Percentiles rank a stretch among this genome's conserved stretches.
phyloP scores from a whole-genome alignment of 2,329 filamentous ascomycete species.

The Monosporascus sp. region DNA sequence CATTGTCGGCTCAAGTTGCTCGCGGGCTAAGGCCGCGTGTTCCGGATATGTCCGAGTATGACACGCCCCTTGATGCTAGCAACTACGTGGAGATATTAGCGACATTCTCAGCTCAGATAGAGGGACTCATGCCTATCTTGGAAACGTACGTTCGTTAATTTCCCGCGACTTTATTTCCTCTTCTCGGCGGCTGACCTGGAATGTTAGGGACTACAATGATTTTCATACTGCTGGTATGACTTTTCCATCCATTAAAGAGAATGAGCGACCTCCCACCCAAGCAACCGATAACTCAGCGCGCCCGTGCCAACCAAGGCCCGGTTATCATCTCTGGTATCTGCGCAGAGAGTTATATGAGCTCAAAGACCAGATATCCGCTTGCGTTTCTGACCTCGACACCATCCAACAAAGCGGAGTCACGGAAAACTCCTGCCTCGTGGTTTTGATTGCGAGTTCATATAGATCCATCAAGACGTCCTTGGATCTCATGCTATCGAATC shows the following conservation, averaged over 20 bases:
- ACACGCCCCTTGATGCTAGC: not conserved
- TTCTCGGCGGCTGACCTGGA: not conserved
- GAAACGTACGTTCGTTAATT: slow-evolving; percentile 8
- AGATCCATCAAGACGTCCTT: slow-evolving; percentile 11
- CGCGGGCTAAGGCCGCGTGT: no score
- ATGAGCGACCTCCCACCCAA: not conserved
- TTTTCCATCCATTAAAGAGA: not conserved
- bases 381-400: slow-evolving; percentile 8
- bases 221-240: slow-evolving; percentile 8
- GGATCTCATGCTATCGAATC: slow-evolving; percentile 16
- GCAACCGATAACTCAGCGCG: not conserved
- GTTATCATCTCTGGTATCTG: slow-evolving; percentile 7
- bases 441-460: slow-evolving; percentile 6
- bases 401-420: slow-evolving; percentile 1
- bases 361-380: slow-evolving; percentile 17
- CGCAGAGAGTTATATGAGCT: slow-evolving; percentile 17
- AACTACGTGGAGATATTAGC: slow-evolving; percentile 4
- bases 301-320: not conserved
- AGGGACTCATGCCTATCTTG: slow-evolving; percentile 15
- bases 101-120: slow-evolving; percentile 11
- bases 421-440: not conserved
- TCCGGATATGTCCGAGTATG: not conserved
- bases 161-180: not conserved
- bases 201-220: slow-evolving; percentile 17
- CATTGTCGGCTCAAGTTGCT: not conserved